Conservation (phyloP, 202 grass and related monocot species). For the Elaeis oleifera region DNA sequence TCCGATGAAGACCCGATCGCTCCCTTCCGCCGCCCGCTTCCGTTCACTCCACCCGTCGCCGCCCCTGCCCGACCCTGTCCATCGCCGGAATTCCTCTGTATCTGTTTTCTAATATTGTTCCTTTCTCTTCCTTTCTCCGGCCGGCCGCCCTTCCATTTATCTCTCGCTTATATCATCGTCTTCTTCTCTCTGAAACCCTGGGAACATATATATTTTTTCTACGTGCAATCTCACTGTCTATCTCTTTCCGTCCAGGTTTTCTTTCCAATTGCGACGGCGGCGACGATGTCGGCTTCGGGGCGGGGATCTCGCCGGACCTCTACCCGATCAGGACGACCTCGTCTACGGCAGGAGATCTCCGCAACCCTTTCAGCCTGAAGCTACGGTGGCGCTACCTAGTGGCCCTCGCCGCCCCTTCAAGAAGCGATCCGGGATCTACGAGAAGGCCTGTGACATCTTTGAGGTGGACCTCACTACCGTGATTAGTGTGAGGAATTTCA, state of each 20-base stretch:
- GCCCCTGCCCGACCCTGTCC: no score
- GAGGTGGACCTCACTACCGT: constrained; percentile 81
- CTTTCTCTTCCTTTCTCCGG: no score
- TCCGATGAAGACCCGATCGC: no score
- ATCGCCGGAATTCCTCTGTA: no score
- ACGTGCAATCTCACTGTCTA: no score
- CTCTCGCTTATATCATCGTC: no score
- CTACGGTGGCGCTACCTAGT: constrained; percentile 97
- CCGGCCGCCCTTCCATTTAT: no score
- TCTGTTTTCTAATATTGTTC: no score
- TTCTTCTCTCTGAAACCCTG: no score
- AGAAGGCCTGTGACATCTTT: constrained; percentile 75
- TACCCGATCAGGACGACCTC: constrained; percentile 64
- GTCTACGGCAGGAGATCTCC: constrained; percentile 90
- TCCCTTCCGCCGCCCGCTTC: no score
- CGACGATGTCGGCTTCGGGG: background rate
- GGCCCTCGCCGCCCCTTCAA: constrained; percentile 59
- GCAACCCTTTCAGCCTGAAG: constrained; percentile 87
- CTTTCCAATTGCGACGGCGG: background rate
- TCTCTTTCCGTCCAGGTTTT: background rate
- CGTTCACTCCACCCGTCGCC: no score
- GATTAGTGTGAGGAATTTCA: constrained; percentile 74
- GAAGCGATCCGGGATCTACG: constrained; percentile 72
- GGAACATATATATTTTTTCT: no score
- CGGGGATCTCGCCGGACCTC: constrained; percentile 45